phyloP scores from a whole-genome alignment of 2,329 filamentous ascomycete species.

The Coniochaeta sp. region DNA sequence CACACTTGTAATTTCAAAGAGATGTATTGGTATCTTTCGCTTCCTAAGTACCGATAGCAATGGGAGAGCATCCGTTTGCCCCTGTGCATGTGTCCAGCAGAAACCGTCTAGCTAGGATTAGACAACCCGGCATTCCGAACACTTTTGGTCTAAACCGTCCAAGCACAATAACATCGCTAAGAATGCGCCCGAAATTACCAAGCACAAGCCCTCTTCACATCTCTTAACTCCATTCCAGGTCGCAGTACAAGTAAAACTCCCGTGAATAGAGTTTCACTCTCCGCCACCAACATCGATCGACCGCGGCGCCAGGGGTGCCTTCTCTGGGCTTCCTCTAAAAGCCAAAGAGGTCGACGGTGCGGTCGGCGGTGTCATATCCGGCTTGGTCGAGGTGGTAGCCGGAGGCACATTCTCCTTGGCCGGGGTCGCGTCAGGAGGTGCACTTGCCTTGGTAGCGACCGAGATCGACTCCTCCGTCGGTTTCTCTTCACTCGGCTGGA shows the following conservation, averaged over 20 bases:
- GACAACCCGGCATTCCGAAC: background rate
- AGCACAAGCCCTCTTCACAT: background rate
- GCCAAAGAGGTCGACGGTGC: constrained; percentile 38
- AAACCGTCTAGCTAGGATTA: background rate
- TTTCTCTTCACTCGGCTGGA: constrained; percentile 12
- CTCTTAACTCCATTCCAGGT: background rate
- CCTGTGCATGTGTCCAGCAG: background rate
- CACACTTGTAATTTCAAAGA: background rate
- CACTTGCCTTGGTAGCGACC: constrained; percentile 16
- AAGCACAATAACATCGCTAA: background rate
- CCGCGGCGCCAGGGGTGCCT: constrained; percentile 29
- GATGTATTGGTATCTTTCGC: background rate
- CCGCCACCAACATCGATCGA: constrained; percentile 20
- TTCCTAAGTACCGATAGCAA: background rate
- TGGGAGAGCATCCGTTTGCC: background rate
- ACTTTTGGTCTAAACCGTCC: background rate
- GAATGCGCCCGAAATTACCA: background rate
- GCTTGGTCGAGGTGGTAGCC: constrained; percentile 12
- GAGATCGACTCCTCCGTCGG: constrained; percentile 20
- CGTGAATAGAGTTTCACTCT: constrained; percentile 4
- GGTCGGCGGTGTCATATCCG: constrained; percentile 17
- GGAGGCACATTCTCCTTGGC: constrained; percentile 1
- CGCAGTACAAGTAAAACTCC: background rate
- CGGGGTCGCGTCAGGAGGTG: background rate
- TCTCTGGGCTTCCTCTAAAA: constrained; percentile 56